These are phyloP conservation scores for Curvularia sp. DNA, from an alignment of 2,329 filamentous ascomycete species.

Conservation along the genomic window DNA sequence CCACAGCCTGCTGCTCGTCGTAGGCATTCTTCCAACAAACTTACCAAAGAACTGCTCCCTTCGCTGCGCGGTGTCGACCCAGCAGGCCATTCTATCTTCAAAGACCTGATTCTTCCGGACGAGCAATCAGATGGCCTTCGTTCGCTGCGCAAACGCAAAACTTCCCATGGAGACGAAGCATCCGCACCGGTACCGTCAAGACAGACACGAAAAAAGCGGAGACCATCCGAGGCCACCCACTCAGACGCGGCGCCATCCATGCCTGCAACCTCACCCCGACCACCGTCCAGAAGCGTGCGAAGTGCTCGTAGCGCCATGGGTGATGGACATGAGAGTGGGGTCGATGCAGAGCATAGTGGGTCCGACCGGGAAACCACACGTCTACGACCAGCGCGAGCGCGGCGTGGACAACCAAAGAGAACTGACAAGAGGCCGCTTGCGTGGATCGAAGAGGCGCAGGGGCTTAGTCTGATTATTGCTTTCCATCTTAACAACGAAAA, in stretches of 20 bases:
- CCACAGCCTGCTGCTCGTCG: constrained; percentile 52
- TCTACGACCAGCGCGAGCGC: constrained; percentile 42
- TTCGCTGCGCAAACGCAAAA: constrained; percentile 82
- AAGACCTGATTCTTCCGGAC: constrained; percentile 73
- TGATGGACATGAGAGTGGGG: constrained; percentile 43
- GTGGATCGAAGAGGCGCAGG: constrained; percentile 46
- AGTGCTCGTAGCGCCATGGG: constrained; percentile 32
- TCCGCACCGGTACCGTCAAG: constrained; percentile 55
- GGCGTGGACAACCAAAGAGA: constrained; percentile 44
- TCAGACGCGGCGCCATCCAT: constrained; percentile 41
- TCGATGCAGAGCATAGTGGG: constrained; percentile 34
- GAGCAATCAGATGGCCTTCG: constrained; percentile 79
- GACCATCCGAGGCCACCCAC: constrained; percentile 47
- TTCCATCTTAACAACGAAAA: constrained; percentile 59
- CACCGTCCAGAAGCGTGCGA: constrained; percentile 35
- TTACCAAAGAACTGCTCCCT: constrained; percentile 75
- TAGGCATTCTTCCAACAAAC: constrained; percentile 68
- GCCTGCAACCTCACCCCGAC: constrained; percentile 41
- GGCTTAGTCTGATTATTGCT: constrained; percentile 41
- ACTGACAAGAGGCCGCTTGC: constrained; percentile 47
- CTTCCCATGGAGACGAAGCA: constrained; percentile 73
- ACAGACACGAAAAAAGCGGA: constrained; percentile 53
- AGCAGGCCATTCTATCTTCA: constrained; percentile 73
- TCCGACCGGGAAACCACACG: constrained; percentile 43
- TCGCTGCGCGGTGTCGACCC: constrained; percentile 71